phyloP scores from a whole-genome alignment of 306 rosid species.

The Mucuna pruriens region DNA sequence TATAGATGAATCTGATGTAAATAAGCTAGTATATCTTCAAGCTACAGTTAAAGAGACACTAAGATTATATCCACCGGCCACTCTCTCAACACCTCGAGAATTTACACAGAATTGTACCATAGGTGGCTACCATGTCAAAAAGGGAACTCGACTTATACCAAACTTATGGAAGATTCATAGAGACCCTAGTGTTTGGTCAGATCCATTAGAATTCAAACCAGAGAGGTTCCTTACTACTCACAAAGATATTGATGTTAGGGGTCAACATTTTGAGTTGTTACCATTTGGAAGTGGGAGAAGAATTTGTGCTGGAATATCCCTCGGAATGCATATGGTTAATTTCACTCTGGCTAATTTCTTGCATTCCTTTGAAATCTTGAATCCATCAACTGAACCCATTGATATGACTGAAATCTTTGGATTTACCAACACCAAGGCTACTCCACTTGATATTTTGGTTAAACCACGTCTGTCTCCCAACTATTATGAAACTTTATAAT shows the following conservation, averaged over 20 bases:
- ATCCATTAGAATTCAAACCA: constrained; percentile 16
- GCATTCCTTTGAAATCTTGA: background rate
- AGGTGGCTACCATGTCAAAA: background rate
- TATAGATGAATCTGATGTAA: background rate
- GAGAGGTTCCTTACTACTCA: constrained; percentile 11
- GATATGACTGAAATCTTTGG: constrained; percentile 4
- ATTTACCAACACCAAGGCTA: background rate
- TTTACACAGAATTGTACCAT: background rate
- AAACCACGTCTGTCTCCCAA: background rate
- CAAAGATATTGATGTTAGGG: constrained; percentile 17
- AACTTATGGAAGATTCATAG: background rate
- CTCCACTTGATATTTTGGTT: background rate
- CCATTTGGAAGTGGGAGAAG: constrained; percentile 3
- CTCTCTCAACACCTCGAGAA: background rate
- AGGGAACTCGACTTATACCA: background rate
- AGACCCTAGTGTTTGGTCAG: constrained; percentile 7
- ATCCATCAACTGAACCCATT: background rate
- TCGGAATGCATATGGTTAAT: background rate
- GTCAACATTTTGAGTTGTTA: constrained; percentile 1
- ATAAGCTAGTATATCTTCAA: background rate
- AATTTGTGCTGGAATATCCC: background rate
- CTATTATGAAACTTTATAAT: background rate
- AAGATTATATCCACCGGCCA: background rate
- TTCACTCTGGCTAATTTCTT: background rate
- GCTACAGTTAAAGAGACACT: constrained; percentile 6